Conservation (phyloP, 2,329 filamentous ascomycete species). For the Pezicula rhizophila region DNA sequence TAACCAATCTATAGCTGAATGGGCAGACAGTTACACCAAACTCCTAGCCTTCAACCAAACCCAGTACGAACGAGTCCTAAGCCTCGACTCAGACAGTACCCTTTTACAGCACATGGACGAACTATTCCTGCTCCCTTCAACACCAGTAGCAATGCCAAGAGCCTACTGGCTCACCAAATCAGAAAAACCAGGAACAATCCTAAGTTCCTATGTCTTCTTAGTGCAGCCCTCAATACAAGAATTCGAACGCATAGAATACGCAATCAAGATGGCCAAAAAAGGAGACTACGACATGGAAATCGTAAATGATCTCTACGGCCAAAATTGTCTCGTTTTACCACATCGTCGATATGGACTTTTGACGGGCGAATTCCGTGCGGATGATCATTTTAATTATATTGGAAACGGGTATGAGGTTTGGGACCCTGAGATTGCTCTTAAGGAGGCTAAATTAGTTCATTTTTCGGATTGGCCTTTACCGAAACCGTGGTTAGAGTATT, state of each 20-base stretch:
- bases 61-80: conserved; percentile 37
- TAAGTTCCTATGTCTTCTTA: conserved; percentile 52
- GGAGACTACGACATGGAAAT: conserved; percentile 55
- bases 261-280: conserved; percentile 14
- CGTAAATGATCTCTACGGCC: conserved; percentile 24
- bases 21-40: conserved; percentile 62
- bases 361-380: conserved; percentile 47
- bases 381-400: conserved; percentile 39
- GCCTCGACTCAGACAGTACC: conserved; percentile 19
- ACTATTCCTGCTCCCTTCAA: conserved; percentile 49
- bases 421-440: conserved; percentile 43
- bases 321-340: conserved; percentile 45
- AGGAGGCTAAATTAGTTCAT: conserved; percentile 51
- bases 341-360: conserved; percentile 50
- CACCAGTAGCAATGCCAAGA: conserved; percentile 50
- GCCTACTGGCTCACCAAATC: conserved; percentile 50
- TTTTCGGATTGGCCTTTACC: conserved; percentile 55
- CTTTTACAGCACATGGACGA: conserved; percentile 47
- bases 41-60: conserved; percentile 63
- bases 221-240: conserved; percentile 48
- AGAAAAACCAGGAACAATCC: conserved; percentile 22
- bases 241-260: conserved; percentile 30
- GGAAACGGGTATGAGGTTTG: conserved; percentile 37
- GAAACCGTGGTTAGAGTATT: conserved; percentile 51
- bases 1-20: conserved; percentile 37